Evolutionary conservation across 768 basidiomycete species (phyloP).

Genomic region (Roridomyces roridus): DNA sequence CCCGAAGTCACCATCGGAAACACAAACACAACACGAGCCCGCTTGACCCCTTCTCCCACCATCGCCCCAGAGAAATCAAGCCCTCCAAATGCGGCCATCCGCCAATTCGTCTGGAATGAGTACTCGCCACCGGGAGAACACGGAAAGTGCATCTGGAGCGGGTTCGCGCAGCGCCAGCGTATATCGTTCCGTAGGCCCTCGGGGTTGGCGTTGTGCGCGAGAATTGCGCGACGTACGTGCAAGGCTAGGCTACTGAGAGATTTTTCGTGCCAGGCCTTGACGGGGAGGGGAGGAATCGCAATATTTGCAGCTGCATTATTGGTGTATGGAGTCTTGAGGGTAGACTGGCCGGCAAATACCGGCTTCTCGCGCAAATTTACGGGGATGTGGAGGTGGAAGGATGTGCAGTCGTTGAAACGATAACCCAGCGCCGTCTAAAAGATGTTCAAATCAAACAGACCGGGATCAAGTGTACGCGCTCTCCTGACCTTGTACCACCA

Average conservation of each 20-base stretch:
- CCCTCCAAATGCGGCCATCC: background rate
- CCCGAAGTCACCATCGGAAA: background rate
- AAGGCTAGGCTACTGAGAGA: too few species aligned
- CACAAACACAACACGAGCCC: background rate
- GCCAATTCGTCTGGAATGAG: slow-evolving; percentile 1
- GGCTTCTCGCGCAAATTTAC: slow-evolving; percentile 10
- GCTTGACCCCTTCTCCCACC: background rate
- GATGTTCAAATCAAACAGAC: too few species aligned
- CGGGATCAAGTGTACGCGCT: too few species aligned
- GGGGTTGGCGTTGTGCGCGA: background rate
- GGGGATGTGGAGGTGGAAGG: slow-evolving; percentile 14
- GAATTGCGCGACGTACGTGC: slow-evolving; percentile 9
- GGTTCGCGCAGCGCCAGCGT: slow-evolving; percentile 1
- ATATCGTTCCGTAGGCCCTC: background rate
- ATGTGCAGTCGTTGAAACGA: slow-evolving; percentile 4
- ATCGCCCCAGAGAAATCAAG: slow-evolving; percentile 4
- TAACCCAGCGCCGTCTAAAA: background rate
- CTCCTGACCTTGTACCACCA: slow-evolving; percentile 20
- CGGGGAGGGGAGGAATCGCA: slow-evolving; percentile 1
- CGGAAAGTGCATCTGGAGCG: background rate
- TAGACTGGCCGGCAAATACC: slow-evolving; percentile 7
- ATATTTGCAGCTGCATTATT: slow-evolving; percentile 5
- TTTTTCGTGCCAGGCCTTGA: background rate
- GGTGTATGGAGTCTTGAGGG: slow-evolving; percentile 9
- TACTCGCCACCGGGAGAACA: background rate